Conservation (phyloP, 345 rosid species). For the Eutrema heterophyllum region DNA sequence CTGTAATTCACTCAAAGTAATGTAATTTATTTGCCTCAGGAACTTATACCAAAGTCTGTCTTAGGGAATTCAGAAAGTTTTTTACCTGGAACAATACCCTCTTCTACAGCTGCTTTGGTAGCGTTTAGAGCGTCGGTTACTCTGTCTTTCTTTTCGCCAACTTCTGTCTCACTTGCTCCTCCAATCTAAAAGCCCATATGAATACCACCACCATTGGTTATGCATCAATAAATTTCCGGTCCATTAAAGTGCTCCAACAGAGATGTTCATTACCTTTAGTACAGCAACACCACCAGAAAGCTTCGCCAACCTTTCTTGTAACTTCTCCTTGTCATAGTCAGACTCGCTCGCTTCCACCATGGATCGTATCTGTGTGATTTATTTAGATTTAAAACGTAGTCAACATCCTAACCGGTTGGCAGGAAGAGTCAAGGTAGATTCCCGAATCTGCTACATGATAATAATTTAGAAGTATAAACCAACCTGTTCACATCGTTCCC, state of each 20-base stretch:
- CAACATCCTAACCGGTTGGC: neutral
- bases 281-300: slow-evolving; percentile 98
- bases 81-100: slow-evolving; percentile 94
- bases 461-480: slow-evolving; percentile 2
- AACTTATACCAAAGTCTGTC: neutral
- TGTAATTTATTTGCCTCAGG: neutral
- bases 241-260: neutral
- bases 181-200: slow-evolving; percentile 57
- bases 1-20: slow-evolving; percentile 28
- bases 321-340: slow-evolving; percentile 87
- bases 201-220: neutral
- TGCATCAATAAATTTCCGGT: neutral
- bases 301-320: slow-evolving; percentile 92
- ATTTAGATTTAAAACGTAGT: no score
- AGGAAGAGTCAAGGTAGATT: neutral
- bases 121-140: slow-evolving; percentile 97
- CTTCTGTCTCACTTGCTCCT: slow-evolving; percentile 97
- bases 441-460: no score
- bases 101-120: slow-evolving; percentile 98
- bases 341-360: slow-evolving; percentile 59
- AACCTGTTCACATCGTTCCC: slow-evolving; percentile 88
- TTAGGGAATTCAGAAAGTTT: neutral
- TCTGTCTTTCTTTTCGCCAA: slow-evolving; percentile 89
- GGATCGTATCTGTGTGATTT: neutral
- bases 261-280: slow-evolving; percentile 48